These are phyloP conservation scores for Torulaspora globosa DNA, from an alignment of 1,139 yeast species.

Conservation along the genomic window DNA sequence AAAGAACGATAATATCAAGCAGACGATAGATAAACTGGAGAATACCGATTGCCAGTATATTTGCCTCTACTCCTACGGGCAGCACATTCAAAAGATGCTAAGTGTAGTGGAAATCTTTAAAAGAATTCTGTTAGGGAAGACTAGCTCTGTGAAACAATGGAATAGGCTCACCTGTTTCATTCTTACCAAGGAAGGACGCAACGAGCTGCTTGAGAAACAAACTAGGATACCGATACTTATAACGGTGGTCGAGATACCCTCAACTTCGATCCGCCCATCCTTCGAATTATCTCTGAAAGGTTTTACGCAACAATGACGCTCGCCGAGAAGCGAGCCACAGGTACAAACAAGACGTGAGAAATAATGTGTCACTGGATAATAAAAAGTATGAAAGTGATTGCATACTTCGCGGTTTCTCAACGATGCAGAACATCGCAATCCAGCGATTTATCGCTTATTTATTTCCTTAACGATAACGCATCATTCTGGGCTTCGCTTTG, in stretches of 20 bases:
- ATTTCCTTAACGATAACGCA: conserved; percentile 15
- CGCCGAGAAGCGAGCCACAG: too few relatives aligned
- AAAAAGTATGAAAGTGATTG: conserved; percentile 12
- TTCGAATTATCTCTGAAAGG: conserved; percentile 14
- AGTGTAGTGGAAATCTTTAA: conserved; percentile 30
- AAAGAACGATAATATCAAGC: conserved; percentile 22
- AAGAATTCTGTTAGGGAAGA: conserved; percentile 9
- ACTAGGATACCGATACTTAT: conserved; percentile 29
- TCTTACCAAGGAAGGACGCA: conserved; percentile 25
- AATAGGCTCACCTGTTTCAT: conserved; percentile 26
- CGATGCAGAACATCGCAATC: conserved; percentile 15
- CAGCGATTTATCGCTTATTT: conserved; percentile 23
- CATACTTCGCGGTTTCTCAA: conserved; percentile 8
- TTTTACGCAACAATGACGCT: conserved; percentile 22
- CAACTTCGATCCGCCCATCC: background rate
- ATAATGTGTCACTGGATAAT: conserved; percentile 26
- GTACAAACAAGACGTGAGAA: too few relatives aligned
- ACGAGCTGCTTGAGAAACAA: conserved; percentile 28
- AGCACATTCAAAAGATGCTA: conserved; percentile 30
- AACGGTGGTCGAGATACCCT: conserved; percentile 11
- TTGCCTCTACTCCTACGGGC: conserved; percentile 30
- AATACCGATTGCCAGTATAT: conserved; percentile 3
- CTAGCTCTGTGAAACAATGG: conserved; percentile 19
- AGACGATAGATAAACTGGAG: conserved; percentile 15
- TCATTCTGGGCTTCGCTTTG: conserved; percentile 65